Base-by-base conservation (phyloP, 371 early-diverging fungal species). In the Batrachochytrium dendrobatidis region DNA sequence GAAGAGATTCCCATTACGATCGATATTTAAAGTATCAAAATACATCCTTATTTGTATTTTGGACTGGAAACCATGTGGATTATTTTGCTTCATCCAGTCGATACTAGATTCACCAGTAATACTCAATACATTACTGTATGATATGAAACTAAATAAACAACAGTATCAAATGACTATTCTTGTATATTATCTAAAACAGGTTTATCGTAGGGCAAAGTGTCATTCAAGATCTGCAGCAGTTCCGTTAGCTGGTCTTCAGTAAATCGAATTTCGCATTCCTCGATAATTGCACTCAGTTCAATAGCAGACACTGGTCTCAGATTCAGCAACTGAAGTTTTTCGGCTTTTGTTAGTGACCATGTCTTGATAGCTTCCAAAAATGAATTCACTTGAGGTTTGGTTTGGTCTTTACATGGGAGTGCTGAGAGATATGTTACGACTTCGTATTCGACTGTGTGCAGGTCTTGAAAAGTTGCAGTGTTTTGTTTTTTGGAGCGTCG, bases 291-390 rank as follows among this genome's bases (percentile, higher is more conserved):
- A 6, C 3, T 7, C 17, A 71, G 55, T 54, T 67, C 71, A 17
- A 64, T 58, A 12, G 28, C 20, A 25, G 53, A 55, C 18, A 33
- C 60, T 12, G 73, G 73, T n/a, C 62, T 33, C 26, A 46, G 7
- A 35, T 73, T 73, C 6, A 67, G 33, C 12, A 73, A 44, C 69
- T 64, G 64, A 17, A 73, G 59, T 34, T 65, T 61, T 51, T 73
- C 73, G 1, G 52, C 66, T 49, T 66, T 60, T 15, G 64, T 65
- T 17, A 73, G 57, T 20, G 60, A 60, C 26, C 63, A 63, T 1
- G 1, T 6, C 51, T 54, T 44, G n/a, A 71, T 31, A 6, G 55
- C 59, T 15, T 22, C 54, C 46, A 63, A 34, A 30, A 56, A 58
- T 12, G 43, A 28, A 2, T 7, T 4, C 26, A 68, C 34, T 8